Conservation (phyloP, 441 rosid species). For the Eruca vesicaria region DNA sequence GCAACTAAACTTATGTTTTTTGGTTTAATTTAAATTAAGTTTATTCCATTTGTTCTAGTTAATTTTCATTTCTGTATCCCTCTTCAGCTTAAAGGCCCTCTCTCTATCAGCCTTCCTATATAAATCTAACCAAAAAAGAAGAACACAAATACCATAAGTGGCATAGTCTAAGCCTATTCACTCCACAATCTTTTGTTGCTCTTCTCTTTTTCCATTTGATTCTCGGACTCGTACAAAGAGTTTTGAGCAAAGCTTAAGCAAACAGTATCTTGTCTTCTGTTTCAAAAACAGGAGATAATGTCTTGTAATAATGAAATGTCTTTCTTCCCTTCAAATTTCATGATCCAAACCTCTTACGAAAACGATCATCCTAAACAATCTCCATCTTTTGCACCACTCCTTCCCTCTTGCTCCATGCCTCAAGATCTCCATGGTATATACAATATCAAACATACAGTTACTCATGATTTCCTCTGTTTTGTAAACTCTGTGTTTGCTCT, state of each 20-base stretch:
- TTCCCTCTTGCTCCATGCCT: slow-evolving; percentile 59
- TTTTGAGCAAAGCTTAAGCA: slow-evolving; percentile 13
- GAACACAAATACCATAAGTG: slow-evolving; percentile 40
- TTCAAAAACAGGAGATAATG: slow-evolving; percentile 26
- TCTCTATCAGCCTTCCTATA: slow-evolving; percentile 35
- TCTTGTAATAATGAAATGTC: slow-evolving; percentile 74
- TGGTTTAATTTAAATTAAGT: too few relatives aligned
- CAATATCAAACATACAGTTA: background rate
- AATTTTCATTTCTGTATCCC: background rate
- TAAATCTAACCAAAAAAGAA: slow-evolving; percentile 21
- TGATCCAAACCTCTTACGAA: slow-evolving; percentile 72
- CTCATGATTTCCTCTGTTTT: background rate
- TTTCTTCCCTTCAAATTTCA: slow-evolving; percentile 79
- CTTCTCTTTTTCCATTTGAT: slow-evolving; percentile 1
- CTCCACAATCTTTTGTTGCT: slow-evolving; percentile 19
- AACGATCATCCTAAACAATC: slow-evolving; percentile 57
- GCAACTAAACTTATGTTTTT: background rate
- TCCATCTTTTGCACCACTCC: slow-evolving; percentile 61
- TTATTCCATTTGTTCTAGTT: background rate
- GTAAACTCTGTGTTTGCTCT: slow-evolving; percentile 13
- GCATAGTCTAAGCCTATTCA: slow-evolving; percentile 42
- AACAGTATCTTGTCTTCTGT: slow-evolving; percentile 42
- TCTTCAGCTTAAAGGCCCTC: slow-evolving; percentile 6
- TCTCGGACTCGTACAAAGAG: slow-evolving; percentile 26
- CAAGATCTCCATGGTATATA: slow-evolving; percentile 79